Conservation (phyloP, 345 rosid species). For the Erucastrum elatum region DNA sequence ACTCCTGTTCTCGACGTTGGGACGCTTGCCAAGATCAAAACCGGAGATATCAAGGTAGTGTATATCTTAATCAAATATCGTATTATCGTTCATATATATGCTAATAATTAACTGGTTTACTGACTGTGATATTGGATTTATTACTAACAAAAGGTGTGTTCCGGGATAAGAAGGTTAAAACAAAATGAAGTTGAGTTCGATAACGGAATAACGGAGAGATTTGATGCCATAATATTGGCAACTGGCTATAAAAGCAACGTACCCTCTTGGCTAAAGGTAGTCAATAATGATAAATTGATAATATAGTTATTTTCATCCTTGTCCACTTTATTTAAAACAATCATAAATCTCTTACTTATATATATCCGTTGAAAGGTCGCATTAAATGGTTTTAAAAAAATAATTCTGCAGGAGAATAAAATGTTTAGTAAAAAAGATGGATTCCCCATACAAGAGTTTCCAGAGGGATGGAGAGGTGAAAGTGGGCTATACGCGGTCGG, state of each 20-base stretch:
- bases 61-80: neutral
- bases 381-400: conserved; percentile 8
- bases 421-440: conserved; percentile 88
- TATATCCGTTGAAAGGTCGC: neutral
- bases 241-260: conserved; percentile 96
- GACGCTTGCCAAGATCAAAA: conserved; percentile 78
- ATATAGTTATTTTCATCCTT: conserved; percentile 1
- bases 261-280: conserved; percentile 91
- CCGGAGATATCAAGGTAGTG: conserved; percentile 78
- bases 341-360: neutral
- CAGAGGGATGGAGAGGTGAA: conserved; percentile 96
- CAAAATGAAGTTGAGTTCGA: conserved; percentile 60
- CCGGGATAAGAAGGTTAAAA: conserved; percentile 61
- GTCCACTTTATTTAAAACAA: conserved; percentile 17
- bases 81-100: neutral
- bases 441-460: conserved; percentile 64
- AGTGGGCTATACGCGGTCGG: conserved; percentile 89
- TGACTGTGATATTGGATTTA: conserved; percentile 25
- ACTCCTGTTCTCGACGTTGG: conserved; percentile 95
- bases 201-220: conserved; percentile 56
- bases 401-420: conserved; percentile 53
- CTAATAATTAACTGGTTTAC: neutral
- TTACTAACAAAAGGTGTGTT: conserved; percentile 51
- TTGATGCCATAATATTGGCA: conserved; percentile 84
- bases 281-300: conserved; percentile 18